These are phyloP conservation scores for Iberis amara DNA, from an alignment of 441 rosid genomes.

Conservation along the genomic window DNA sequence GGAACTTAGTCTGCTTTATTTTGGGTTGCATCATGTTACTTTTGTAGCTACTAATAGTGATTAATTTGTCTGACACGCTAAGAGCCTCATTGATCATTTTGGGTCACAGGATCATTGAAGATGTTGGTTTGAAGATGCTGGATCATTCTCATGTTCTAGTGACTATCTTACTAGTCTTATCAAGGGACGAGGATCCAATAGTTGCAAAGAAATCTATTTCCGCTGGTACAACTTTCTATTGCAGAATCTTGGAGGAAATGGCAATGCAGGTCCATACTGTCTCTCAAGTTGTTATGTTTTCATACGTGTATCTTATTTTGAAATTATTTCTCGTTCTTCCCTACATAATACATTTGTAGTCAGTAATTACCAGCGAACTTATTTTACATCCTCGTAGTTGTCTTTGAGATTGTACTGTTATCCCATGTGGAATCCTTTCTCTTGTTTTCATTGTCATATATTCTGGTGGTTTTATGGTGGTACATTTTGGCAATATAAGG, in stretches of 20 bases:
- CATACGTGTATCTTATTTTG: constrained; percentile 10
- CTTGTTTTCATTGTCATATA: not conserved
- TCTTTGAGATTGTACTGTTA: constrained; percentile 1
- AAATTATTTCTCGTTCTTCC: not conserved
- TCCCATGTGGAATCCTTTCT: constrained; percentile 2
- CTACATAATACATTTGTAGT: constrained; percentile 5
- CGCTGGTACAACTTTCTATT: constrained; percentile 60
- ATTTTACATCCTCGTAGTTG: not conserved
- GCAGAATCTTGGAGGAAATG: constrained; percentile 71
- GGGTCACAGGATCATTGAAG: constrained; percentile 71
- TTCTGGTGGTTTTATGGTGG: not conserved
- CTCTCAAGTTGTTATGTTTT: constrained; percentile 19
- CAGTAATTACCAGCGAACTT: not conserved
- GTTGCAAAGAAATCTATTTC: constrained; percentile 70
- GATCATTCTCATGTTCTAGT: constrained; percentile 54
- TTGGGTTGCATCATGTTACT: not conserved
- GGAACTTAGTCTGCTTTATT: not conserved
- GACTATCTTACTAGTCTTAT: constrained; percentile 55
- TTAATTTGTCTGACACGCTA: constrained; percentile 7
- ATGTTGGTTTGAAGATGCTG: constrained; percentile 61
- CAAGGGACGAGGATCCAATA: constrained; percentile 54
- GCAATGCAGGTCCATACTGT: constrained; percentile 63
- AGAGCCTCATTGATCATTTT: constrained; percentile 22
- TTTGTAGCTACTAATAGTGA: constrained; percentile 11
- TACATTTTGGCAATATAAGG: constrained; percentile 5